These are phyloP conservation scores for Boletus sp. DNA, from an alignment of 768 basidiomycete genomes.

Conservation along the genomic window DNA sequence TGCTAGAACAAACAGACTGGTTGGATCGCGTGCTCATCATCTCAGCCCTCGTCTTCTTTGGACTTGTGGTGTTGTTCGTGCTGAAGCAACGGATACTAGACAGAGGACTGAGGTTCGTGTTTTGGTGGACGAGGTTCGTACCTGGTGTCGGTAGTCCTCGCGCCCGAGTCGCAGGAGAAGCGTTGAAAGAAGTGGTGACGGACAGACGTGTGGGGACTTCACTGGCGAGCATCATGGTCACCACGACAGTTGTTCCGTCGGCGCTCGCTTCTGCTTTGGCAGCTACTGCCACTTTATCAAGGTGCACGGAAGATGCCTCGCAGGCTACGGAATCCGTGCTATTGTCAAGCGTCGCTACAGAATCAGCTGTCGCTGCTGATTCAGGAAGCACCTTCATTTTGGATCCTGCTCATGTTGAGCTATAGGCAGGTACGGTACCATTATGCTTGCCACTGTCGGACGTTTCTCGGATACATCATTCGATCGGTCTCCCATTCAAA, in stretches of 20 bases:
- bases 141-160: constrained; percentile 34
- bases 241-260: constrained; percentile 3
- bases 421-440: constrained; percentile 9
- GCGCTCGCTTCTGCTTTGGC: constrained; percentile 13
- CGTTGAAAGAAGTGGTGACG: constrained; percentile 6
- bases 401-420: constrained; percentile 14
- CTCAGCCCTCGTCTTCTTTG: constrained; percentile 77
- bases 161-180: not conserved
- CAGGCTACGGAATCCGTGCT: not conserved
- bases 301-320: not conserved
- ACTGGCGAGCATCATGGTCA: constrained; percentile 6
- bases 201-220: not conserved
- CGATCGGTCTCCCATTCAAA: not conserved
- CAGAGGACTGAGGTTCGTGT: constrained; percentile 70
- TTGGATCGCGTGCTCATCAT: constrained; percentile 87
- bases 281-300: constrained; percentile 2
- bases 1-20: constrained; percentile 89
- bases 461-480: not conserved
- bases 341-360: not conserved
- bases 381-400: not conserved
- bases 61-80: constrained; percentile 81
- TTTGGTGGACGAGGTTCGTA: constrained; percentile 85
- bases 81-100: constrained; percentile 86
- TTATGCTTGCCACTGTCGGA: not conserved
- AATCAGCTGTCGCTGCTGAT: not conserved